A percentile compares a stretch with the other conserved stretches of the same genome.
These are phyloP conservation scores for Yamadazyma insecticola DNA, from an alignment of 805 yeast genomes.

Conservation along the genomic window DNA sequence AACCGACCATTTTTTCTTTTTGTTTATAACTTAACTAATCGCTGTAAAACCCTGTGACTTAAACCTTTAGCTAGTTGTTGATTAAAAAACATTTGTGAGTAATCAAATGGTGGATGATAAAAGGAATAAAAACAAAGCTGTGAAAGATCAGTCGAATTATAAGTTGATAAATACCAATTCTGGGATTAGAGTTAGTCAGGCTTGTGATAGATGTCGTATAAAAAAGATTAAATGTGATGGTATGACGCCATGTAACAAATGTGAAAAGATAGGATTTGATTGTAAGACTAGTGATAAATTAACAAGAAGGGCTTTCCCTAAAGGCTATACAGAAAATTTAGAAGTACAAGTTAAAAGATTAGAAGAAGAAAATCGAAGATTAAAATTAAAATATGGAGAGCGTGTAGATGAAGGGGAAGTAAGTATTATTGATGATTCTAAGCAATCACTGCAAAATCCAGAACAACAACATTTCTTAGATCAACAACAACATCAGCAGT, in stretches of 20 bases:
- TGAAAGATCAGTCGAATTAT: constrained; percentile 22
- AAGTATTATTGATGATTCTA: neutral
- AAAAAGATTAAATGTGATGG: constrained; percentile 79
- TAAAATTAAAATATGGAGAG: constrained; percentile 25
- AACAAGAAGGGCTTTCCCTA: constrained; percentile 73
- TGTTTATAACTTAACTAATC: too few relatives aligned
- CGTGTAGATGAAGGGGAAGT: constrained; percentile 1
- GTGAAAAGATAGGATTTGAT: constrained; percentile 58
- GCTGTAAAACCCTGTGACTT: too few relatives aligned
- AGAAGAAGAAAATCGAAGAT: constrained; percentile 49
- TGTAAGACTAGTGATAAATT: constrained; percentile 72
- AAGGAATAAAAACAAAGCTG: constrained; percentile 8
- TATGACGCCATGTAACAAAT: constrained; percentile 64
- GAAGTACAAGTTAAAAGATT: constrained; percentile 58
- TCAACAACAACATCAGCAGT: neutral
- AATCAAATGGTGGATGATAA: neutral
- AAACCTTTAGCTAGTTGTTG: too few relatives aligned
- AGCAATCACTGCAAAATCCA: neutral
- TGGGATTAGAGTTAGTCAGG: constrained; percentile 62
- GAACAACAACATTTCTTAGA: too few relatives aligned
- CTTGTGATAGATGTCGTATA: constrained; percentile 76
- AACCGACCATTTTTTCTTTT: too few relatives aligned
- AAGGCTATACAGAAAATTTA: constrained; percentile 73
- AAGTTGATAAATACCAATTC: constrained; percentile 34
- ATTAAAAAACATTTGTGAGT: too few relatives aligned